Conservation (phyloP, 2,329 filamentous ascomycete species). For the Fusarium continuum region DNA sequence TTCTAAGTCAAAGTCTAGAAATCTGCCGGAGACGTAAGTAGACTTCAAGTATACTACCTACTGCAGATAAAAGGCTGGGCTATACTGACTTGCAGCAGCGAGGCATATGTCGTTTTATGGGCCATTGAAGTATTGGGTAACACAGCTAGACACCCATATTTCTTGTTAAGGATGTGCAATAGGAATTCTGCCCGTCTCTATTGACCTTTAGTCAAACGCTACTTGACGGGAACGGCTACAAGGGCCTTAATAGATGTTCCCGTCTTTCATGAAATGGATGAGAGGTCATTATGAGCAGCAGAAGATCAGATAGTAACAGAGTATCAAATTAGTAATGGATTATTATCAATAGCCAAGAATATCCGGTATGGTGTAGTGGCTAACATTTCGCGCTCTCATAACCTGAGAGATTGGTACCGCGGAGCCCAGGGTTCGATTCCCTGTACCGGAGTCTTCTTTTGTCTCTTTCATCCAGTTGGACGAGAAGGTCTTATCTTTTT, state of each 20-base stretch:
- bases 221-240: too few relatives aligned
- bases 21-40: too few relatives aligned
- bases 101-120: background rate
- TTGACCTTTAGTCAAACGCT: too few relatives aligned
- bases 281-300: too few relatives aligned
- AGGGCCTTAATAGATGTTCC: too few relatives aligned
- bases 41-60: too few relatives aligned
- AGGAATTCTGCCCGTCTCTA: too few relatives aligned
- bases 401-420: slow-evolving; percentile 38
- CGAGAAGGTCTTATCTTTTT: background rate
- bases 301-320: too few relatives aligned
- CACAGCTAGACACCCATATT: background rate
- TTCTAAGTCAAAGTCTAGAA: too few relatives aligned
- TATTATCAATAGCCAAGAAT: background rate
- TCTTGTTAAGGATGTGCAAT: background rate
- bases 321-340: fast-evolving
- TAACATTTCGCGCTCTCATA: slow-evolving; percentile 48
- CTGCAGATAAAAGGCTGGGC: too few relatives aligned
- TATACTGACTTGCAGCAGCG: background rate
- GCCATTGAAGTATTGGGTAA: background rate
- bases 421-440: slow-evolving; percentile 44
- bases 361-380: slow-evolving; percentile 49
- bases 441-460: slow-evolving; percentile 39
- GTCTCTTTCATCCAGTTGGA: background rate
- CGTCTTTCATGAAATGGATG: too few relatives aligned